Evolutionary conservation across 352 stramenopile species (phyloP).

Genomic region (Pythium inflatum): DNA sequence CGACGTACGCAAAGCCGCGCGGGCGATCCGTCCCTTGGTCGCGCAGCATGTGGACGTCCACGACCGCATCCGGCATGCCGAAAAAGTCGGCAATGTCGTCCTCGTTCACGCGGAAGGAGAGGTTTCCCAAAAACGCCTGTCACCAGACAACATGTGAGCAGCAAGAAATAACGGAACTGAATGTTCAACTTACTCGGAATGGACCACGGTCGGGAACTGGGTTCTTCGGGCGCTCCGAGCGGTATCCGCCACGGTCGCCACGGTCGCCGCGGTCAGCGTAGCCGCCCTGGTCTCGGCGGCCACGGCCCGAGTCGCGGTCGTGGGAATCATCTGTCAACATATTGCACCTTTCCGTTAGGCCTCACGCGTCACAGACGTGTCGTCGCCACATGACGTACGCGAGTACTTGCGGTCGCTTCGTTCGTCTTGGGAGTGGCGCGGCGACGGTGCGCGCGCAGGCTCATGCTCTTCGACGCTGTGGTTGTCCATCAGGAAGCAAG

Average conservation of each 20-base stretch:
- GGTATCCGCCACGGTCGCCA: slow-evolving; percentile 23
- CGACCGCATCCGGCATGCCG: slow-evolving; percentile 49
- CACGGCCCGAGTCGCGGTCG: slow-evolving; percentile 32
- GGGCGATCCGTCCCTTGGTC: slow-evolving; percentile 66
- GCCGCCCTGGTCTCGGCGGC: slow-evolving; percentile 21
- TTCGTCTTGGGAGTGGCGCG: slow-evolving; percentile 24
- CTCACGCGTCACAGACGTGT: no score
- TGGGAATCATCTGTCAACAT: slow-evolving; percentile 31
- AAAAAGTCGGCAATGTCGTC: slow-evolving; percentile 78
- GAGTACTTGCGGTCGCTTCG: slow-evolving; percentile 34
- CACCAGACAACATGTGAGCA: neutral
- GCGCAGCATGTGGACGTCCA: slow-evolving; percentile 72
- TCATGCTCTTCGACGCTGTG: slow-evolving; percentile 41
- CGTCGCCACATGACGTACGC: no score
- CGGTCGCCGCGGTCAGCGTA: slow-evolving; percentile 33
- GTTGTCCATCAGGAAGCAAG: slow-evolving; percentile 15
- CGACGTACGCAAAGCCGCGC: slow-evolving; percentile 87
- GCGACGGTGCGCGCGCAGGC: slow-evolving; percentile 20
- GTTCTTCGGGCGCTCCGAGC: slow-evolving; percentile 63
- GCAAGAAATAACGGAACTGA: neutral
- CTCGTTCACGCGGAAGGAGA: slow-evolving; percentile 71
- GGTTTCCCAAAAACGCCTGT: slow-evolving; percentile 82
- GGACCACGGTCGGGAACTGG: slow-evolving; percentile 74
- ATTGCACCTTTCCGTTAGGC: slow-evolving; percentile 1
- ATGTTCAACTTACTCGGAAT: slow-evolving; percentile 77